Percentiles rank a stretch among this genome's conserved stretches.
Conservation (phyloP, 2,329 filamentous ascomycete genomes). For the Coniosporium tulheliwenetii region DNA sequence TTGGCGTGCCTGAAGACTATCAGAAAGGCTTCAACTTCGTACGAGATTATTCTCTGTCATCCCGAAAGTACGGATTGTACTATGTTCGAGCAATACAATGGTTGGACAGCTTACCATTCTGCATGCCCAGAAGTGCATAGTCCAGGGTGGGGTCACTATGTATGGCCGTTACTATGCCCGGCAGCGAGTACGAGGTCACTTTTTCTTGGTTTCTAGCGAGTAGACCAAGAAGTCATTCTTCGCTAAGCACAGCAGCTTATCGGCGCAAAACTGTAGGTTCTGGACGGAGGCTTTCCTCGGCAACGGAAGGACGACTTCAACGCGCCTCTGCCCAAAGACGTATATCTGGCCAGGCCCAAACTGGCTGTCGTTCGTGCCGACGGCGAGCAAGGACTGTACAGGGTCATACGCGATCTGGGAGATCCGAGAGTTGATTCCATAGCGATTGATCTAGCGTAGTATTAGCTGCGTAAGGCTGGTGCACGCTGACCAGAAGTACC, state of each 20-base stretch:
- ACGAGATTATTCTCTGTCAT: too few species aligned
- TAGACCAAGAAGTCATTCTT: slow-evolving; percentile 78
- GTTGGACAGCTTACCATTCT: slow-evolving; percentile 36
- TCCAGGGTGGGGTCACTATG: slow-evolving; percentile 82
- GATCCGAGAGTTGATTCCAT: slow-evolving; percentile 52
- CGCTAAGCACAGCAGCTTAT: slow-evolving; percentile 74
- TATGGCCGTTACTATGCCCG: slow-evolving; percentile 58
- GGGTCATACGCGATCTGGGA: slow-evolving; percentile 84
- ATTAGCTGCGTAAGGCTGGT: slow-evolving; percentile 2
- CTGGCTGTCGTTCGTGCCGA: slow-evolving; percentile 77
- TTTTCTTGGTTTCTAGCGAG: slow-evolving; percentile 58
- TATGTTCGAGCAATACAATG: too few species aligned
- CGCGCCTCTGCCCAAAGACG: slow-evolving; percentile 67
- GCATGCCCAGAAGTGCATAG: slow-evolving; percentile 75
- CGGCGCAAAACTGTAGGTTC: slow-evolving; percentile 68
- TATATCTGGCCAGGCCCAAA: slow-evolving; percentile 82
- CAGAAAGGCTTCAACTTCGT: too few species aligned
- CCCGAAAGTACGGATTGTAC: too few species aligned
- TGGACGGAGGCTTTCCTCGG: slow-evolving; percentile 59
- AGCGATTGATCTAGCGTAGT: slow-evolving; percentile 43
- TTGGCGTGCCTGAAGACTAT: too few species aligned
- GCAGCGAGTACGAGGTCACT: slow-evolving; percentile 55
- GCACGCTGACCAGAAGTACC: slow-evolving; percentile 26
- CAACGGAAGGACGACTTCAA: slow-evolving; percentile 59
- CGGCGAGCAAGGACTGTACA: slow-evolving; percentile 79